Base-by-base conservation (phyloP, 192 early-diverging fungal species). In the Umbelopsis sp. region DNA sequence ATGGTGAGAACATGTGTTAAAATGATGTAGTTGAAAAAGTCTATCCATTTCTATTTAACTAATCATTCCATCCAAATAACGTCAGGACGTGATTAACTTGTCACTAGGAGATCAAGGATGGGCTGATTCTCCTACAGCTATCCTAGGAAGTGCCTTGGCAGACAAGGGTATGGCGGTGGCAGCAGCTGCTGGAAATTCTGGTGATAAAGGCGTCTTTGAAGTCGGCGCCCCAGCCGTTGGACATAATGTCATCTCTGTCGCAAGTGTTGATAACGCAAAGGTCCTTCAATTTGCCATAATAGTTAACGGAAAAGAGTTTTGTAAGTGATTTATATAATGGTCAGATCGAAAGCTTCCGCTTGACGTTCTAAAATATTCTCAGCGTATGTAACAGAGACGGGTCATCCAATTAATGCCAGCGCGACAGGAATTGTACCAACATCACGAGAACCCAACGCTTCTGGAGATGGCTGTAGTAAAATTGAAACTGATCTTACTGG, bases 101-200 rank as follows among this genome's bases (percentile, higher is more conserved):
- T 91, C 89, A 0, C 79, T 93, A 25, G 91, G 90, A 6, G 86
- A 82, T 25, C 69, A 76, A 10, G 84, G 82, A 8, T 93, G 84
- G 83, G 79, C 81, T 0, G 77, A 85, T 6, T 84, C 80, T 17
- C 88, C 89, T 0, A 54, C 78, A 10, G 74, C 89, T 2, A 65
- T 82, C 0, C 69, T 87, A 10, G 84, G 79, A 26, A 69, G 86
- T 50, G 75, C 66, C 1, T 38, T 92, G 4, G 74, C 79, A 17
- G 65, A 74, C 8, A 29, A 73, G 7, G 91, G 91, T 29, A 73
- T 88, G 25, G 70, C 89, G 34, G 85, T 95, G 14, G 81, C 87
- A 54, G 81, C 89, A 24, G 84, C 94, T 20, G 81, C 82, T 38
- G 96, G 96, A 20, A 97, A 97, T 82, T 84, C 89, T 34, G 94